Conservation (phyloP, 495 filamentous ascomycete genomes). For the Xylaria telfairii region DNA sequence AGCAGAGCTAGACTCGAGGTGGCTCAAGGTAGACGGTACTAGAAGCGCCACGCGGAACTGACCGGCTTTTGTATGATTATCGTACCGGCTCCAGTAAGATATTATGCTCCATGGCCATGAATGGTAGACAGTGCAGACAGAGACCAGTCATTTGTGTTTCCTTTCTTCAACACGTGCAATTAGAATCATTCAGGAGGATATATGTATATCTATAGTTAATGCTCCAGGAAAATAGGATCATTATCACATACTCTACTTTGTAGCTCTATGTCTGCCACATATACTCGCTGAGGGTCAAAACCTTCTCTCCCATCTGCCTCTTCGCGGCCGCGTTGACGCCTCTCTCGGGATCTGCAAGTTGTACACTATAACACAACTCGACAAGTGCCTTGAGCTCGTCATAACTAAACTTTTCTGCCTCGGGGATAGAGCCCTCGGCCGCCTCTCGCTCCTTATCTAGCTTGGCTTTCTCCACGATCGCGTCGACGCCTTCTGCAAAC, state of each 20-base stretch:
- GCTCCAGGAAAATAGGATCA: not conserved
- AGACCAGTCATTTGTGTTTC: not conserved
- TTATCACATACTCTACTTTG: not conserved
- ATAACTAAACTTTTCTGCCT: conserved; percentile 66
- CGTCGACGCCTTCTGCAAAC: conserved; percentile 78
- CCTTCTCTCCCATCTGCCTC: conserved; percentile 75
- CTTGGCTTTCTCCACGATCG: conserved; percentile 67
- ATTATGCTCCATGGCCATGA: not conserved
- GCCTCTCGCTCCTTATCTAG: conserved; percentile 48
- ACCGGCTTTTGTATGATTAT: not conserved
- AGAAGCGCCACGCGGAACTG: not conserved
- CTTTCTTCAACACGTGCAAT: not conserved
- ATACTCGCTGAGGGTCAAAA: conserved; percentile 77
- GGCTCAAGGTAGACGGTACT: not conserved
- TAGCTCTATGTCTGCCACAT: conserved; percentile 66
- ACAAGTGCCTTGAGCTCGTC: conserved; percentile 85
- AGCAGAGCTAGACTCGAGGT: not conserved
- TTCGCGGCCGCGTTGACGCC: conserved; percentile 76
- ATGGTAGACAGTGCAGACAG: not conserved
- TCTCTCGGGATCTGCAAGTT: conserved; percentile 70
- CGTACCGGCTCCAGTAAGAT: not conserved
- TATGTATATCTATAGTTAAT: not conserved
- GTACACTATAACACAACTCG: conserved; percentile 86
- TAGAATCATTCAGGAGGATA: not conserved
- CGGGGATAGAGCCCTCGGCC: conserved; percentile 38